phyloP scores from a whole-genome alignment of 805 yeast species.

The Helenozyma rhizophorensis region DNA sequence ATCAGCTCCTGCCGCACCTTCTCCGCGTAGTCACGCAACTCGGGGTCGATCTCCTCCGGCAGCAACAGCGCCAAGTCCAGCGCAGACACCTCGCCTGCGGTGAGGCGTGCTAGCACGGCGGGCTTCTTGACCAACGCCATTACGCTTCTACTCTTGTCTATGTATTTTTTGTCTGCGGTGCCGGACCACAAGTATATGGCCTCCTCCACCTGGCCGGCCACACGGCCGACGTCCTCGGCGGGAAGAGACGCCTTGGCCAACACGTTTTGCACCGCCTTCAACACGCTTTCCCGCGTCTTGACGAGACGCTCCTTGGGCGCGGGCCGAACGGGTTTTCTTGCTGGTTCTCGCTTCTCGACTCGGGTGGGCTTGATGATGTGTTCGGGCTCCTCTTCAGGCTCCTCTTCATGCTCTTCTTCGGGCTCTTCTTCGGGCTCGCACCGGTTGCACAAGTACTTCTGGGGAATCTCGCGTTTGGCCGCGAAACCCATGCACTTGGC shows the following conservation, averaged over 20 bases:
- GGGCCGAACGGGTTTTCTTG: neutral
- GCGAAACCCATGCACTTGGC: constrained; percentile 53
- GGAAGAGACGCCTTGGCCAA: constrained; percentile 36
- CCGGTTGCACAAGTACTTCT: constrained; percentile 48
- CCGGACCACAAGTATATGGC: constrained; percentile 39
- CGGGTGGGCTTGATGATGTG: neutral
- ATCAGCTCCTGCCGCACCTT: constrained; percentile 67
- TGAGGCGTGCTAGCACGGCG: constrained; percentile 52
- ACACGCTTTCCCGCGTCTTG: constrained; percentile 46
- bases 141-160: constrained; percentile 65
- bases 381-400: neutral
- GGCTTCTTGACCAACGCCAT: constrained; percentile 60
- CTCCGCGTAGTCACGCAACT: constrained; percentile 64
- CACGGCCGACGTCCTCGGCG: constrained; percentile 34
- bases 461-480: constrained; percentile 38
- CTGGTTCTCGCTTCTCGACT: constrained; percentile 4
- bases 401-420: too few species aligned
- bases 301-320: constrained; percentile 24
- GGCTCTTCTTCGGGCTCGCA: constrained; percentile 42
- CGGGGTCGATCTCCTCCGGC: constrained; percentile 79
- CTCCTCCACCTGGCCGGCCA: constrained; percentile 51
- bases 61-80: constrained; percentile 58
- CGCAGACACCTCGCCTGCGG: constrained; percentile 50
- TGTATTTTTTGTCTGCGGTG: constrained; percentile 41
- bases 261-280: constrained; percentile 46